Conservation (phyloP, 805 yeast species). For the Saturnispora saitoi region DNA sequence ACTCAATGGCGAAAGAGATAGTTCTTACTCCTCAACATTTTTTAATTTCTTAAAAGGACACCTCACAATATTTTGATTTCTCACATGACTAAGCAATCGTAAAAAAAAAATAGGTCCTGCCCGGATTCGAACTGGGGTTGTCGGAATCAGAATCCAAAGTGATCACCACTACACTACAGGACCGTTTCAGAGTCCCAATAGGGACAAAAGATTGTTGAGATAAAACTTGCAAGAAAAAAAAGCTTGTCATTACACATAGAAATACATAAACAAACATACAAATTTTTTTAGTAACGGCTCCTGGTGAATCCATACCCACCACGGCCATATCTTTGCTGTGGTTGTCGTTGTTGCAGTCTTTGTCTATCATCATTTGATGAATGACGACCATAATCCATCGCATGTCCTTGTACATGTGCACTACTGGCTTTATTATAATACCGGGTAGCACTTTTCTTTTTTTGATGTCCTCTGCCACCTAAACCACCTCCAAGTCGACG, state of each 20-base stretch:
- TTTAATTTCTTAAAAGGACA: neutral
- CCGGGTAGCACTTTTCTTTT: neutral
- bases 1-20: neutral
- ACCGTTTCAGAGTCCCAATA: slow-evolving; percentile 5
- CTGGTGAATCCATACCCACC: neutral
- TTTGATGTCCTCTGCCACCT: slow-evolving; percentile 49
- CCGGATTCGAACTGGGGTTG: slow-evolving; percentile 33
- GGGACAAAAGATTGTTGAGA: no score
- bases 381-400: neutral
- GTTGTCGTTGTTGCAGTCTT: neutral
- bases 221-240: no score
- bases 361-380: neutral
- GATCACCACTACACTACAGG: slow-evolving; percentile 30
- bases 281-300: neutral
- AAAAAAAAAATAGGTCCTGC: slow-evolving; percentile 24
- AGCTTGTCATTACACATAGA: no score
- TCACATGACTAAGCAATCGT: neutral
- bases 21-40: neutral
- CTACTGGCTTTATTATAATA: no score
- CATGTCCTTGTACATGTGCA: no score
- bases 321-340: neutral
- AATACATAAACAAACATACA: no score
- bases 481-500: slow-evolving; percentile 81
- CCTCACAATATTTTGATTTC: slow-evolving; percentile 11
- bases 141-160: slow-evolving; percentile 31